These are phyloP conservation scores for Epichloe elymi DNA, from an alignment of 2,329 filamentous ascomycete genomes.

Conservation along the genomic window DNA sequence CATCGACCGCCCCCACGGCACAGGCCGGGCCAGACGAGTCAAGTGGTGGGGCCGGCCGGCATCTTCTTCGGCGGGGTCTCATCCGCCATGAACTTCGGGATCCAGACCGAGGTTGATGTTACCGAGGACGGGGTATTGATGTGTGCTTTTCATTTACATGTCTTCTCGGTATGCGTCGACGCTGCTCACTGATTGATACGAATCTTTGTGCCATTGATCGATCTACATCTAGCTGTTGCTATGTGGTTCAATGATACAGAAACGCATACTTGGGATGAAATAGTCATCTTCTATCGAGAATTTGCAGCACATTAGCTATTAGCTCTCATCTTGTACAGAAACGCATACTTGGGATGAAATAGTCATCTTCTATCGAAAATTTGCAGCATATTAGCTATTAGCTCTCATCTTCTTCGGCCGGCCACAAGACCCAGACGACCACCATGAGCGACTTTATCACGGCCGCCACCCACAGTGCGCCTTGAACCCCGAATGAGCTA, in stretches of 20 bases:
- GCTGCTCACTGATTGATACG: no score
- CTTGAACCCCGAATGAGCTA: constrained; percentile 33
- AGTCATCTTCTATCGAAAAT: not conserved
- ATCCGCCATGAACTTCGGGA: no score
- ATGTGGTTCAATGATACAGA: not conserved
- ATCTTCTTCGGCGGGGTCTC: no score
- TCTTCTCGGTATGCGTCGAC: no score
- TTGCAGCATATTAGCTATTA: not conserved
- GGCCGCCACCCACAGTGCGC: constrained; percentile 47
- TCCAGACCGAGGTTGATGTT: no score
- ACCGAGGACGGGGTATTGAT: no score
- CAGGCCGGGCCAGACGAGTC: no score
- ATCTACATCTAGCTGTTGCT: not conserved
- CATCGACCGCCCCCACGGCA: no score
- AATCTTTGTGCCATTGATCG: not conserved
- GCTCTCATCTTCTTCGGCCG: constrained; percentile 25
- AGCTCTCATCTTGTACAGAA: constrained; percentile 13
- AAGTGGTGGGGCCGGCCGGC: no score
- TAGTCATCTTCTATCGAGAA: not conserved
- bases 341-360: not conserved
- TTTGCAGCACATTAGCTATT: not conserved
- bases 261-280: not conserved
- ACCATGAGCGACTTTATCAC: constrained; percentile 43
- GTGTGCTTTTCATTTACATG: no score
- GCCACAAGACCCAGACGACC: constrained; percentile 49